phyloP scores from a whole-genome alignment of 2,329 filamentous ascomycete species.

The Fusarium nisikadoi region DNA sequence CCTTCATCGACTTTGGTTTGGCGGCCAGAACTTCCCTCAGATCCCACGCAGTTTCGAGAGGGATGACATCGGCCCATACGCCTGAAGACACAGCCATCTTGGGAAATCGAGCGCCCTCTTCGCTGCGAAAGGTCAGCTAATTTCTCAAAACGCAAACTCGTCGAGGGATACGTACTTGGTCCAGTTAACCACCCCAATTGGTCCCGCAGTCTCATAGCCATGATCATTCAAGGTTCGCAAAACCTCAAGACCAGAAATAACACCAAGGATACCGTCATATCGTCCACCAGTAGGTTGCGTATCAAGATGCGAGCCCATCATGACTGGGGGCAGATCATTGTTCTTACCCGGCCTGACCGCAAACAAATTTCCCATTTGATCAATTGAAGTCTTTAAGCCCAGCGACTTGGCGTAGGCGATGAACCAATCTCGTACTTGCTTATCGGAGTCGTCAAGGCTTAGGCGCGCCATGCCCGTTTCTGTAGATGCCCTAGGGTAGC shows the following conservation, averaged over 20 bases:
- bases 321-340: neutral
- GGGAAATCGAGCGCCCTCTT: conserved; percentile 5
- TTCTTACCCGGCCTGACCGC: neutral
- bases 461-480: conserved; percentile 12
- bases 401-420: conserved; percentile 9
- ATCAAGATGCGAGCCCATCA: conserved; percentile 11
- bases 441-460: conserved; percentile 3
- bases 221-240: neutral
- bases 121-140: neutral
- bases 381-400: neutral
- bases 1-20: conserved; percentile 5
- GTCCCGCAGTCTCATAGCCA: neutral
- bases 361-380: conserved; percentile 8
- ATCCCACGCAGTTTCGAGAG: conserved; percentile 1
- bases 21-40: neutral
- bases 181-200: conserved; percentile 5
- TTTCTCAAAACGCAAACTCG: fast-evolving
- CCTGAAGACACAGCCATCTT: conserved; percentile 10
- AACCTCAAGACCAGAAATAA: neutral
- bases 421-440: conserved; percentile 16
- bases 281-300: neutral
- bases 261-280: conserved; percentile 6
- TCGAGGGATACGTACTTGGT: neutral
- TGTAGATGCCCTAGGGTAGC: neutral
- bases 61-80: neutral